Conservation (phyloP, 371 early-diverging fungal species). For the Zopfochytrium polystomum region DNA sequence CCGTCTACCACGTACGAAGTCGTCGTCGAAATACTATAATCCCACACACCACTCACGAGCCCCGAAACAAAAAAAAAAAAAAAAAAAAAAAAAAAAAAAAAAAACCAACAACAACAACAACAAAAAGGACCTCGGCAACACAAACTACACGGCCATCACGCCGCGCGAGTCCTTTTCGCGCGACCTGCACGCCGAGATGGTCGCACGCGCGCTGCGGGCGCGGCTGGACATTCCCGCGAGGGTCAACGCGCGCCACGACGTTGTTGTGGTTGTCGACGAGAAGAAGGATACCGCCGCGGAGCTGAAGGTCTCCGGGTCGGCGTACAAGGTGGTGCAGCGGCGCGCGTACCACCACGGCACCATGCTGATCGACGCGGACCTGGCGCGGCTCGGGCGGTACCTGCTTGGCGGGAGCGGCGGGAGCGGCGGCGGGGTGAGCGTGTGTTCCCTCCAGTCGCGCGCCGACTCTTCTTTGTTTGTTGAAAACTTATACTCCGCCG, state of each 20-base stretch:
- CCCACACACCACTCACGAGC: too few relatives aligned
- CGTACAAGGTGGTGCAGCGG: conserved; percentile 80
- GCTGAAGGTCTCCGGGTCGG: conserved; percentile 88
- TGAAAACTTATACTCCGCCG: too few relatives aligned
- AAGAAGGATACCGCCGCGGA: too few relatives aligned
- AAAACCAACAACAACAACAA: too few relatives aligned
- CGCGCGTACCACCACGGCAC: conserved; percentile 97
- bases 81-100: too few relatives aligned
- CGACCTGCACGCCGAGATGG: conserved; percentile 70
- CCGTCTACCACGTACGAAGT: conserved; percentile 98
- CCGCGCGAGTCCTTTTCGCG: conserved; percentile 83
- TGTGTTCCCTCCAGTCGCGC: too few relatives aligned
- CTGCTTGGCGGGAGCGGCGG: too few relatives aligned
- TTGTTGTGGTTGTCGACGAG: too few relatives aligned
- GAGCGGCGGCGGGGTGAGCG: too few relatives aligned
- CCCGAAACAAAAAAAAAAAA: too few relatives aligned
- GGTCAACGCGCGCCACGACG: conserved; percentile 88
- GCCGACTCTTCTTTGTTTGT: too few relatives aligned
- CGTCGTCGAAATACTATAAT: too few relatives aligned
- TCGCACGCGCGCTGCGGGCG: conserved; percentile 71
- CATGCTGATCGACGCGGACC: conserved; percentile 90
- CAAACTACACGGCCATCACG: conserved; percentile 89
- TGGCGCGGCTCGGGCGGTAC: conserved; percentile 57
- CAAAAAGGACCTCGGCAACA: conserved; percentile 94
- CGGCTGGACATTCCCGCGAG: conserved; percentile 78